Percentiles rank a stretch among this genome's conserved stretches.
Evolutionary conservation across 305 asterid species (phyloP).

Genomic region (Fraxinus angustifolia): DNA sequence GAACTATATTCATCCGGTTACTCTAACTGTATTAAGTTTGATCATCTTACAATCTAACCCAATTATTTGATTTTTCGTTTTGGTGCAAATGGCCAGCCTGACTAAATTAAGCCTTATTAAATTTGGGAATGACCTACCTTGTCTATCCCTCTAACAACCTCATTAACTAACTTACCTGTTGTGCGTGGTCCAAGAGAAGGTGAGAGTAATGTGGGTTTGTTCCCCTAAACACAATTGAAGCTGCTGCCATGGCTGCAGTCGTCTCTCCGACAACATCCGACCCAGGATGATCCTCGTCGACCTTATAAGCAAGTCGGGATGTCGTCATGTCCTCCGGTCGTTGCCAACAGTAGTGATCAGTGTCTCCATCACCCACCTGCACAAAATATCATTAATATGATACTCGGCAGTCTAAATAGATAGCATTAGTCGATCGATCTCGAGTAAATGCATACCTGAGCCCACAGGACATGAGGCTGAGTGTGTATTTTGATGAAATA

Average conservation of each 20-base stretch:
- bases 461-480: conserved; percentile 73
- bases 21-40: neutral
- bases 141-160: no score
- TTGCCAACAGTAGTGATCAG: conserved; percentile 75
- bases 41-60: neutral
- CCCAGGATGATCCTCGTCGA: conserved; percentile 62
- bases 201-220: conserved; percentile 65
- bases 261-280: conserved; percentile 78
- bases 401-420: neutral
- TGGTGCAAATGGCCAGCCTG: neutral
- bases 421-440: neutral
- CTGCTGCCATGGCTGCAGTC: conserved; percentile 76
- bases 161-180: neutral
- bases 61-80: neutral
- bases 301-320: conserved; percentile 53
- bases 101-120: no score
- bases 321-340: conserved; percentile 77
- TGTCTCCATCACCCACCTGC: conserved; percentile 58
- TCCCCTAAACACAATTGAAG: conserved; percentile 49
- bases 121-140: no score
- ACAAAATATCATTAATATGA: neutral
- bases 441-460: conserved; percentile 46
- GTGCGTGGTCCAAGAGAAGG: conserved; percentile 67
- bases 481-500: conserved; percentile 86
- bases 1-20: neutral